Conservation (phyloP, 129 eudicot genomes). For the Tanacetum coccineum region DNA sequence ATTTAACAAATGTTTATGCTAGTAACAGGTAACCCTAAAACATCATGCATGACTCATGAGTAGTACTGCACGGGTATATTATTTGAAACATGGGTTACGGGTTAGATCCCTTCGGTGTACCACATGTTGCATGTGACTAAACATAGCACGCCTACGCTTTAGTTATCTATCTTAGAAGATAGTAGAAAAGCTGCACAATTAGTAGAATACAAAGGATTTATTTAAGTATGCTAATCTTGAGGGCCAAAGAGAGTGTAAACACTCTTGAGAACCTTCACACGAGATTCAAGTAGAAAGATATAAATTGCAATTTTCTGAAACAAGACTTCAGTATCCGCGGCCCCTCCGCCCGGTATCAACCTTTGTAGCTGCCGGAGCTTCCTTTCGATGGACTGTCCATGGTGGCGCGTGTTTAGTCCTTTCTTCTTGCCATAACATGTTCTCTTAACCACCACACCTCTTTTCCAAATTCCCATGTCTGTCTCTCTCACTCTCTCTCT, state of each 20-base stretch:
- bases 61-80: too few species aligned
- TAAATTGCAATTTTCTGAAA: conserved; percentile 28
- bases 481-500: conserved; percentile 16
- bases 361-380: conserved; percentile 31
- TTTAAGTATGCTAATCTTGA: conserved; percentile 1
- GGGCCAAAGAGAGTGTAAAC: conserved; percentile 28
- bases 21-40: too few species aligned
- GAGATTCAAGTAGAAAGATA: conserved; percentile 31
- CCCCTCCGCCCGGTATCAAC: conserved; percentile 28
- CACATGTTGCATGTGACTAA: too few species aligned
- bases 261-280: conserved; percentile 29
- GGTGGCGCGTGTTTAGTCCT: conserved; percentile 12
- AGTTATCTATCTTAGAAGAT: not conserved
- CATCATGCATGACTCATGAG: too few species aligned
- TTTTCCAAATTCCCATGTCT: conserved; percentile 28
- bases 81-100: too few species aligned
- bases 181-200: not conserved
- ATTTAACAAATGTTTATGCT: too few species aligned
- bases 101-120: too few species aligned
- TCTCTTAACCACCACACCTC: conserved; percentile 25
- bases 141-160: too few species aligned
- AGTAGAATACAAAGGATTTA: not conserved
- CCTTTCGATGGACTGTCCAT: conserved; percentile 15
- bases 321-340: conserved; percentile 23
- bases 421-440: conserved; percentile 19